Evolutionary conservation across 495 filamentous ascomycete species (phyloP).

Genomic region (Podospora pseudopauciseta): DNA sequence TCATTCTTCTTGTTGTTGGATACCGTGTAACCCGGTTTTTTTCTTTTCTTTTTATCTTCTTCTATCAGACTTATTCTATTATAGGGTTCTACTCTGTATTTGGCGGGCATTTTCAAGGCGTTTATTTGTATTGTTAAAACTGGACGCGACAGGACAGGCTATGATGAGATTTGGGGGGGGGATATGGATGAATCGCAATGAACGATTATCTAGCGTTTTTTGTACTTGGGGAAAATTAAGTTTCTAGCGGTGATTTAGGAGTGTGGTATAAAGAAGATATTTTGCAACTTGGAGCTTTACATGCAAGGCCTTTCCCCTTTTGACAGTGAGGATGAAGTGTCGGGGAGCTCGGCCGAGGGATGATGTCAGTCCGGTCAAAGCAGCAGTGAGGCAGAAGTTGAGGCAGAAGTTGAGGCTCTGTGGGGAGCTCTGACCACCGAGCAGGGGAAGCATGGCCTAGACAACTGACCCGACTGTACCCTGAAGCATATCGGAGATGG

Average conservation of each 20-base stretch:
- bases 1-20: background rate
- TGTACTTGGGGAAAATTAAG: background rate
- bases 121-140: background rate
- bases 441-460: background rate
- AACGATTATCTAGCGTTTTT: background rate
- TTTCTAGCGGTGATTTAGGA: background rate
- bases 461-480: too few relatives aligned
- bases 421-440: background rate
- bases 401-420: background rate
- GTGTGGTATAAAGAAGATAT: background rate
- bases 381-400: background rate
- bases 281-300: background rate
- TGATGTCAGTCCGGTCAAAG: background rate
- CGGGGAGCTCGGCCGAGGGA: background rate
- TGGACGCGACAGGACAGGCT: background rate
- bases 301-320: background rate
- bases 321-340: background rate
- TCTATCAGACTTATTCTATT: background rate
- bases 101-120: constrained; percentile 4
- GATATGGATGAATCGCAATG: background rate
- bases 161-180: background rate
- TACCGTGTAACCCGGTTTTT: background rate
- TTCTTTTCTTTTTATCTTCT: background rate
- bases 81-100: background rate
- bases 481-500: background rate